Percentiles rank a stretch among this genome's conserved stretches.
These are phyloP conservation scores for Papiliotrema terrestris DNA, from an alignment of 1,284 basidiomycete genomes.

Conservation along the genomic window DNA sequence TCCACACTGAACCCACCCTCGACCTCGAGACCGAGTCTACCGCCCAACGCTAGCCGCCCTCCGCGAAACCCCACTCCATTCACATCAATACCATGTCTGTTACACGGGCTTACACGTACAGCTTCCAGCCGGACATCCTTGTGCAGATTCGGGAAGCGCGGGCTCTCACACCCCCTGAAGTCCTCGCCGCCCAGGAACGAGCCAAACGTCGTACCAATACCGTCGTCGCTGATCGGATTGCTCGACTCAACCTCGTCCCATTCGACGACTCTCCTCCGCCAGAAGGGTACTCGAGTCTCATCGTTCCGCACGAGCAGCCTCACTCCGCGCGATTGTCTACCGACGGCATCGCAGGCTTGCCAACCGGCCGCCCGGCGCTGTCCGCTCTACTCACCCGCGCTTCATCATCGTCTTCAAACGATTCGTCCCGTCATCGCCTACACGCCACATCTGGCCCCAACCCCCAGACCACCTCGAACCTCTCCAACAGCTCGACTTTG, in stretches of 20 bases:
- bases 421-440: background rate
- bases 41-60: background rate
- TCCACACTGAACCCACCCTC: too few species aligned
- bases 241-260: background rate
- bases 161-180: background rate
- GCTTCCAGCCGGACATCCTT: constrained; percentile 1
- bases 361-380: background rate
- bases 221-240: background rate
- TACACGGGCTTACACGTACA: background rate
- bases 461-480: background rate
- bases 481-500: background rate
- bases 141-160: constrained; percentile 1
- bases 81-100: background rate
- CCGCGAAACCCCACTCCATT: background rate
- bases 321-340: background rate
- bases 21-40: background rate
- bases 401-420: background rate
- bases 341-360: background rate
- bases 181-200: background rate
- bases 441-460: background rate
- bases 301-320: background rate
- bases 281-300: too few species aligned
- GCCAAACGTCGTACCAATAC: background rate
- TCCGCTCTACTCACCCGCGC: background rate
- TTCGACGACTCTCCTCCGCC: background rate